Evolutionary conservation across 2,329 filamentous ascomycete genomes (phyloP), one percentile per base, ranked within the genome.

Genomic region (Fusarium udum): DNA sequence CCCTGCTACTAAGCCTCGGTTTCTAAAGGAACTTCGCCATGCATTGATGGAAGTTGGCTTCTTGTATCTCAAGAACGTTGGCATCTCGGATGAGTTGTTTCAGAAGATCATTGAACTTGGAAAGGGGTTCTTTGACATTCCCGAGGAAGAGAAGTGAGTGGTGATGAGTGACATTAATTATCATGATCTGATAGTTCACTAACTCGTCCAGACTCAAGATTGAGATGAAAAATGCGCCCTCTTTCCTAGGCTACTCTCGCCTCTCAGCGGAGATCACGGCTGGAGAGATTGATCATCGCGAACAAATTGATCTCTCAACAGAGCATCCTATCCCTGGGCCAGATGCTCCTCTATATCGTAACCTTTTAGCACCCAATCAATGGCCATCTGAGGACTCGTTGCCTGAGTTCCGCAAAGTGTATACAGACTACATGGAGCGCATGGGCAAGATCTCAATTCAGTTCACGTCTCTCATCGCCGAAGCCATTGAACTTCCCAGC

Each of bases 31-130:
- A 61, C 87, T 97, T 37, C 92, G 92, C 22, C 86, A 92, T 81
- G 93, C 93, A 0, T 84, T 97, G 37, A 89, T 97, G 77, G 92
- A 95, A 80, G 93, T 97, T n/a, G 94, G 94, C 4, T 97, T 97
- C 78, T 82, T 97, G 28, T 97, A 97, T 78, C 88, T 97, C 69
- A 92, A 91, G 79, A 95, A 97, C 78, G 91, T 93, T 6, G 92
- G 92, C 28, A 90, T 95, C 57, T 85, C 92, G 10, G 87, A 91
- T 22, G 84, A 88, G 43, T 83, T 95, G 59, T 90, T 93, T 75
- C 78, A 88, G 31, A 82, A 87, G 69, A 93, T 95, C 32, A 90
- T 94, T 60, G 78, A 83, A 6, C 87, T 94, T 77, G 93, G 92
- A 49, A 89, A 89, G 61, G 85, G 83, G 0, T 96, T 97, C 82